phyloP scores from a whole-genome alignment of 2,329 filamentous ascomycete species.

The Aureobasidium sp. region DNA sequence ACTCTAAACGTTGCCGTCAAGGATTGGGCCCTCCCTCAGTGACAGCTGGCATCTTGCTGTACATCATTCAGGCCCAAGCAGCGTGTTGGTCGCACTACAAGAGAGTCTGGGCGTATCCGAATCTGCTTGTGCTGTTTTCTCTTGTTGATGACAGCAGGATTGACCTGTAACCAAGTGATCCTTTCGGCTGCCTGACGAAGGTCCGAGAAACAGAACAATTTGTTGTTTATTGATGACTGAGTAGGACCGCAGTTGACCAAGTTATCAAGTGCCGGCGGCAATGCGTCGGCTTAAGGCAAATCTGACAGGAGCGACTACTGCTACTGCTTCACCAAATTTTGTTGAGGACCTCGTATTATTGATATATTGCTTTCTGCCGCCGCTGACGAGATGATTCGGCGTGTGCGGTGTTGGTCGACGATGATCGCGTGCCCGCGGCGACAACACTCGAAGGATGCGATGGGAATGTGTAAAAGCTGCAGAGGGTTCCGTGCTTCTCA shows the following conservation, averaged over 20 bases:
- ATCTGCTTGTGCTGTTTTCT: neutral
- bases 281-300: neutral
- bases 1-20: neutral
- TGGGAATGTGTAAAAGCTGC: neutral
- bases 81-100: neutral
- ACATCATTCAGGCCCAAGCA: neutral
- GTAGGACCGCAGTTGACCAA: neutral
- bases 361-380: neutral
- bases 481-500: neutral
- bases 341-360: slow-evolving; percentile 11
- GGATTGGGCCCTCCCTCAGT: no score
- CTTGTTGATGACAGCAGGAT: neutral
- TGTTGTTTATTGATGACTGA: neutral
- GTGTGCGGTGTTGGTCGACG: neutral
- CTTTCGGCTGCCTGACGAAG: neutral
- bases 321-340: neutral
- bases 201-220: neutral
- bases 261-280: neutral
- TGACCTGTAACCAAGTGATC: neutral
- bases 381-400: neutral
- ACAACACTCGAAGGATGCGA: neutral
- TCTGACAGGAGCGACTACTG: neutral
- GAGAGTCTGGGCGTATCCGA: neutral
- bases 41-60: neutral
- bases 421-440: slow-evolving; percentile 4